Base-by-base conservation (phyloP, 495 filamentous ascomycete species). In the Jackrogersella minutella region DNA sequence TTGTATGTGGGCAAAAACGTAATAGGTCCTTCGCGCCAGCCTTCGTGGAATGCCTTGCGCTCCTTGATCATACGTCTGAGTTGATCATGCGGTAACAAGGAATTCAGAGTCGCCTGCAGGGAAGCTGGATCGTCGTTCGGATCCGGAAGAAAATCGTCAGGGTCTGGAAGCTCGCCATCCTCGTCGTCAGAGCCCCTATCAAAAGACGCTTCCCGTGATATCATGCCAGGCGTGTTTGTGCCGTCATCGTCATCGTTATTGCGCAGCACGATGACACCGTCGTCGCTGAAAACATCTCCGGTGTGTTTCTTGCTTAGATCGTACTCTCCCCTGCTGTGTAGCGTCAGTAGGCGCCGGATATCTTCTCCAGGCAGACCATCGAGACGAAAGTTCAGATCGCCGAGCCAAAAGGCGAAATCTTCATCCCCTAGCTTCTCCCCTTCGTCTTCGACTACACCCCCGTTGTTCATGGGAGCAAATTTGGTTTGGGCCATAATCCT, bases 381-480 rank as follows among this genome's bases (percentile, higher is more conserved):
- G 0, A 99, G 81, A 31, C 96, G 85, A 70, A 97, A 99, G 76
- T 99, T 99, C 7, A 99, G 82, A 76, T 99, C 96, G 17, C 96
- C 96, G 74, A 96, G 93, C 92, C 93, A 97, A 68, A 98, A 97
- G 1, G 88, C 85, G 77, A 97, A 93, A 73, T 98, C 95, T 62
- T 94, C 93, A 44, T 93, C 88, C 1, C 92, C 93, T 62, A 99
- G 88, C n/a, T 77, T 79, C 63, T 96, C 92, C 9, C 78, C 79
- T 0, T 75, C 75, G 31, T 82, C 81, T 28, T 84, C 80, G 7
- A 76, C 80, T 8, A 87, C 81, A 8, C 85, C 82, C 2, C 83
- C 81, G 52, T 87, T 78, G 39, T 80, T 80, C 14, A 94, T 82
- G 1, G 91, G 86, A 4, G 88, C 84, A 72, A 98, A 98, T 57